Percentiles rank a stretch among this genome's conserved stretches.
Evolutionary conservation across 768 basidiomycete species (phyloP).

Genomic region (Suillus sp.): DNA sequence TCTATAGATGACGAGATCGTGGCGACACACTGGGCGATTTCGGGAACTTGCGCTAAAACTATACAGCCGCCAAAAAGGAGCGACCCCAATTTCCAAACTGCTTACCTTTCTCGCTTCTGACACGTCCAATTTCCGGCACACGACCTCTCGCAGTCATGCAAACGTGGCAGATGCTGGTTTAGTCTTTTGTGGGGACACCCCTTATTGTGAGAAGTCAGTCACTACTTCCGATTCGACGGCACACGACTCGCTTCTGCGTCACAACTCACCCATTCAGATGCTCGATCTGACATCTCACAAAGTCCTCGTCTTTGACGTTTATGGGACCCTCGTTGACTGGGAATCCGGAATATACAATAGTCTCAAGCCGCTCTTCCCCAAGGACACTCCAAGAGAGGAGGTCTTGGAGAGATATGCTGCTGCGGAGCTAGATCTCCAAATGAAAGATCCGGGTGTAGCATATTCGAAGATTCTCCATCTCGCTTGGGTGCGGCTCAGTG

Average conservation of each 20-base stretch:
- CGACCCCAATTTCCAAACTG: not conserved
- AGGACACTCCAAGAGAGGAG: slow-evolving; percentile 32
- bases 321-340: slow-evolving; percentile 80
- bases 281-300: slow-evolving; percentile 24
- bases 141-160: slow-evolving; percentile 15
- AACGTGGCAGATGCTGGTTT: not conserved
- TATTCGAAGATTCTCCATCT: slow-evolving; percentile 64
- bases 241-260: not conserved
- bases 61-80: no score
- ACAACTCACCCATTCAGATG: not conserved
- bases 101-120: not conserved
- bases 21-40: not conserved
- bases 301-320: slow-evolving; percentile 73
- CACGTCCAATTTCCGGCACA: slow-evolving; percentile 15
- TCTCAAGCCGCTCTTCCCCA: slow-evolving; percentile 35
- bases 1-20: not conserved
- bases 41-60: not conserved
- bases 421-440: slow-evolving; percentile 60
- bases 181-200: not conserved
- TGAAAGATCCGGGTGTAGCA: slow-evolving; percentile 55
- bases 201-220: not conserved
- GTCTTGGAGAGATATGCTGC: slow-evolving; percentile 52
- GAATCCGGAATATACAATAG: slow-evolving; percentile 63
- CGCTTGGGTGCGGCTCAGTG: slow-evolving; percentile 32
- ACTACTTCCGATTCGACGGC: not conserved